Evolutionary conservation across 176 grass and related monocot genomes (phyloP), one percentile per base, ranked within the genome.

Genomic region (Aegilops longissima): DNA sequence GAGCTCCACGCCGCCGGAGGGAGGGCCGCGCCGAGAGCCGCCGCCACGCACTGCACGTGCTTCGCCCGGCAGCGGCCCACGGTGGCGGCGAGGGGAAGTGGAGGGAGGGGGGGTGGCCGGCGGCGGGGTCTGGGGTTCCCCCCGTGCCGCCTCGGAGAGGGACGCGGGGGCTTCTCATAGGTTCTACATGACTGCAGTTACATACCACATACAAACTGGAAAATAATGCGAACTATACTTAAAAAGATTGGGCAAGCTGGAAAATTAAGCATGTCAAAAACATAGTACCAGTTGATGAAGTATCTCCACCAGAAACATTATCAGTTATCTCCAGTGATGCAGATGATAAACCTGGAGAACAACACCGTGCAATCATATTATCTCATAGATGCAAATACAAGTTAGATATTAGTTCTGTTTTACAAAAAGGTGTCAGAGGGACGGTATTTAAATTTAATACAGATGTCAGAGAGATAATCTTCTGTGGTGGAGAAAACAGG

Each of bases 311-410:
- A 83, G 90, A 27, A 74, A 61, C 34, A 11, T 62, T n/a, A 85
- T 91, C 85, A 85, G 85, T 91, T 61, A 96, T 93, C 80, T 98
- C 97, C 78, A 98, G 85, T 42, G 97, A 96, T 14, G 92, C 94
- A 47, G 94, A 96, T 24, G 94, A 98, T 61, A 98, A 88, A 86
- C 93, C 93, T 98, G 83, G n/a, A 84, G 31, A 88, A 82, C 18
- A 88, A 82, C 0, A 84, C 18, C 44, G 69, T 82, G 66, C 81
- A 84, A 79, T 88, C 31, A 88, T 64, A 83, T 69, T 59, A 16
- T 74, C 30, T 76, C 42, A 70, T 74, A 71, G n/a, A 91, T n/a
- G 23, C 12, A 82, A 85, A 69, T 44, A 74, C 39, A 78, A 87
- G n/a, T 9, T 79, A 10, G 29, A 20, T 51, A 63, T 5, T 39